Percentiles rank a stretch among this genome's conserved stretches.
Conservation (phyloP, 495 filamentous ascomycete species). For the Podospora tetraspora region DNA sequence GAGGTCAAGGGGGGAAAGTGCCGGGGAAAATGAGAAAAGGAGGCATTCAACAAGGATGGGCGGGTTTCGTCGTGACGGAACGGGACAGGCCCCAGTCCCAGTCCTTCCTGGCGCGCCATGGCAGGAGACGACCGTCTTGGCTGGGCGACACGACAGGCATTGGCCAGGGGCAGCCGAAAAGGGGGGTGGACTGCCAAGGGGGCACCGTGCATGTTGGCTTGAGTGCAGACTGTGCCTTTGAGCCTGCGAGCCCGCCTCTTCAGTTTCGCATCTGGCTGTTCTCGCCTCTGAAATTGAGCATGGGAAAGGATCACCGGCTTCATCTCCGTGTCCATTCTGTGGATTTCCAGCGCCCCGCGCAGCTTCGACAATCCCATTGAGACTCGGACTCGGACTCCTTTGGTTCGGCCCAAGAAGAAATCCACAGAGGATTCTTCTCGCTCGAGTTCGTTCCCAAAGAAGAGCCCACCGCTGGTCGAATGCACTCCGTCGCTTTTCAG, state of each 20-base stretch:
- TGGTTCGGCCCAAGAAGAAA: neutral
- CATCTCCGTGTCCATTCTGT: neutral
- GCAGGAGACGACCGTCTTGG: conserved; percentile 16
- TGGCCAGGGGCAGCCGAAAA: conserved; percentile 20
- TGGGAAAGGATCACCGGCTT: conserved; percentile 3
- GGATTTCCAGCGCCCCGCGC: neutral
- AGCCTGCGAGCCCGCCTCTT: neutral
- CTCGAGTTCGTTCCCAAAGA: neutral
- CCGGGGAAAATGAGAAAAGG: conserved; percentile 30
- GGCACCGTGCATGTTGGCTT: neutral
- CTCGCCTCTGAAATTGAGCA: conserved; percentile 2
- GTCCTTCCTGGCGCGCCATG: conserved; percentile 6
- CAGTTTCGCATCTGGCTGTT: conserved; percentile 10
- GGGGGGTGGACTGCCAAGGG: conserved; percentile 13
- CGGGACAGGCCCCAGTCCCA: conserved; percentile 25
- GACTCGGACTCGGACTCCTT: no score
- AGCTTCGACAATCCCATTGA: neutral
- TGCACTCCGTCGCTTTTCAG: neutral
- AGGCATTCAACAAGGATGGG: conserved; percentile 27
- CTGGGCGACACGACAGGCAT: conserved; percentile 14
- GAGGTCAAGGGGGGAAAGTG: conserved; percentile 27
- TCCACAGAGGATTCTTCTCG: no score
- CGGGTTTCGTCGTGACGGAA: conserved; percentile 25
- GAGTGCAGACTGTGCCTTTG: conserved; percentile 6
- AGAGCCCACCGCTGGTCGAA: neutral